phyloP scores from a whole-genome alignment of 192 early-diverging fungal genomes.

The Podila horticola region DNA sequence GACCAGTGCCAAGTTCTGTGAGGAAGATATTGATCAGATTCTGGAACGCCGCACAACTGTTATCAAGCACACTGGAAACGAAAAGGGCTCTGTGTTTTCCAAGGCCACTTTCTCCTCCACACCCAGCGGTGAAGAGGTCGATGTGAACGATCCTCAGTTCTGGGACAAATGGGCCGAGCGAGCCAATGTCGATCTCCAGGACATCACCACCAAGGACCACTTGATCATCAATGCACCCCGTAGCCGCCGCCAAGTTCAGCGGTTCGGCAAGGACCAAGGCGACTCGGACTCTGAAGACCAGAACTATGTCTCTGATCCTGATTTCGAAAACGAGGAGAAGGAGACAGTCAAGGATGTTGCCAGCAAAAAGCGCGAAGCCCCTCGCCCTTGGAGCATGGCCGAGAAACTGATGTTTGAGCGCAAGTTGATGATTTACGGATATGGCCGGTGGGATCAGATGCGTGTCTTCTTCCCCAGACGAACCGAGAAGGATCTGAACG shows the following conservation, averaged over 20 bases:
- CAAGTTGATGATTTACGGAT: constrained; percentile 72
- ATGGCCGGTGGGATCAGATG: constrained; percentile 74
- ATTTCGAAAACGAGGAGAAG: constrained; percentile 54
- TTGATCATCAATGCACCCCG: constrained; percentile 80
- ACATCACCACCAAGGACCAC: constrained; percentile 60
- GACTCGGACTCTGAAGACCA: constrained; percentile 60
- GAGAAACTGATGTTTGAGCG: constrained; percentile 68
- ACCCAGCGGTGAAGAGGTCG: constrained; percentile 61
- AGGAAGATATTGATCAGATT: constrained; percentile 92
- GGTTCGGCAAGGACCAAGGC: constrained; percentile 53
- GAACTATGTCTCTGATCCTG: constrained; percentile 59
- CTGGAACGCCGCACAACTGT: constrained; percentile 82
- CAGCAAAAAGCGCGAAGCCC: constrained; percentile 48
- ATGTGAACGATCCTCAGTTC: constrained; percentile 88
- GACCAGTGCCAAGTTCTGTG: constrained; percentile 79
- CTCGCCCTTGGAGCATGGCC: constrained; percentile 61
- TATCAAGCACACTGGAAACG: constrained; percentile 77
- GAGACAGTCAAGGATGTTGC: constrained; percentile 41
- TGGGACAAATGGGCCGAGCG: constrained; percentile 90
- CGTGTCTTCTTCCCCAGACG: constrained; percentile 64
- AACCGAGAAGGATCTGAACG: constrained; percentile 65
- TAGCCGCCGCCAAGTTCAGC: constrained; percentile 69
- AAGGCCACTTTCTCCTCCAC: constrained; percentile 79
- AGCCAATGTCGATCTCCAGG: constrained; percentile 75
- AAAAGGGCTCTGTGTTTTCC: constrained; percentile 83